These are phyloP conservation scores for Phaffomyces opuntiae DNA, from an alignment of 805 yeast species.

Conservation along the genomic window DNA sequence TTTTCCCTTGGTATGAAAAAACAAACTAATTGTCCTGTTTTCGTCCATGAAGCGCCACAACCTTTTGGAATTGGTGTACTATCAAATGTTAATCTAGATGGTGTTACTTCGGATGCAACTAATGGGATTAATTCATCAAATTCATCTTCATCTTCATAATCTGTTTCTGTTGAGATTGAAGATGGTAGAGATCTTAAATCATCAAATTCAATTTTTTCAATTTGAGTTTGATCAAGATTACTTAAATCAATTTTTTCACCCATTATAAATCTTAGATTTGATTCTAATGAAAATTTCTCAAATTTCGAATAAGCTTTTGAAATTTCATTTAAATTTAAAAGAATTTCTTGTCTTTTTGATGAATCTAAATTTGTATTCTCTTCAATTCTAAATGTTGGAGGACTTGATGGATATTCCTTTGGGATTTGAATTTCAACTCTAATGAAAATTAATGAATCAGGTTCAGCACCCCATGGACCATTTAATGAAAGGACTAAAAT, in stretches of 20 bases:
- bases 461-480: slow-evolving; percentile 62
- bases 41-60: slow-evolving; percentile 88
- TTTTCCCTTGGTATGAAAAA: slow-evolving; percentile 61
- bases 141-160: slow-evolving; percentile 27
- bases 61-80: slow-evolving; percentile 90
- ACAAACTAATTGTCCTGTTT: slow-evolving; percentile 71
- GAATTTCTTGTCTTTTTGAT: slow-evolving; percentile 43
- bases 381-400: slow-evolving; percentile 62
- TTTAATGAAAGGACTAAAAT: slow-evolving; percentile 65
- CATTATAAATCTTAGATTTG: slow-evolving; percentile 64
- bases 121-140: slow-evolving; percentile 23
- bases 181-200: slow-evolving; percentile 19
- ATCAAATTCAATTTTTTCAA: slow-evolving; percentile 30
- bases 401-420: slow-evolving; percentile 55
- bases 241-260: slow-evolving; percentile 67
- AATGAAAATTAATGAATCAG: slow-evolving; percentile 48
- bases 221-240: slow-evolving; percentile 28
- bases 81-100: slow-evolving; percentile 41
- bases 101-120: slow-evolving; percentile 5
- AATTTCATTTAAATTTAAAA: slow-evolving; percentile 45
- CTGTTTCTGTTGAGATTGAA: slow-evolving; percentile 20
- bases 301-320: slow-evolving; percentile 47
- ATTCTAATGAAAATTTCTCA: slow-evolving; percentile 70
- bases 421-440: slow-evolving; percentile 72
- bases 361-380: slow-evolving; percentile 64